Percentiles rank a stretch among this genome's conserved stretches.
Evolutionary conservation across 352 stramenopile genomes (phyloP).

Genomic region (Peronospora belbahrii): DNA sequence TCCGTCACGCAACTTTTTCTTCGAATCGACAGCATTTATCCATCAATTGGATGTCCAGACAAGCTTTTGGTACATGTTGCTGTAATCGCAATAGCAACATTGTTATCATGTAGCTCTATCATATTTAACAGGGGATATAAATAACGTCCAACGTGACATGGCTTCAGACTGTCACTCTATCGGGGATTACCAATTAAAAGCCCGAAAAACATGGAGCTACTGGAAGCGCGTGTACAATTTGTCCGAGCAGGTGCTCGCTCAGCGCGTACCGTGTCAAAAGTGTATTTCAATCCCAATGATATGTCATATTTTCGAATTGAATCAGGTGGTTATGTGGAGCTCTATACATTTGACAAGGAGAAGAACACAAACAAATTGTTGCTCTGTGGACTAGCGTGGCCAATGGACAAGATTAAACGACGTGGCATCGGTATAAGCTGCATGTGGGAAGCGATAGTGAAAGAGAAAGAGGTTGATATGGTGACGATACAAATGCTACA

Average conservation of each 20-base stretch:
- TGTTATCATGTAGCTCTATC: slow-evolving; percentile 7
- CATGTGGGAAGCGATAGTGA: slow-evolving; percentile 58
- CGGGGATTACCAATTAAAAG: slow-evolving; percentile 10
- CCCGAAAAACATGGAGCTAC: slow-evolving; percentile 11
- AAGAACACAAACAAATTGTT: slow-evolving; percentile 22
- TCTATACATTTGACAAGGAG: slow-evolving; percentile 10
- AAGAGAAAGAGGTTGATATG: slow-evolving; percentile 11
- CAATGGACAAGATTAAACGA: slow-evolving; percentile 67
- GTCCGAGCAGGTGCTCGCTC: slow-evolving; percentile 48
- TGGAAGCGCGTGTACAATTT: slow-evolving; percentile 48
- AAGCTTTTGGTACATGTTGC: slow-evolving; percentile 12
- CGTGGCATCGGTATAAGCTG: slow-evolving; percentile 51
- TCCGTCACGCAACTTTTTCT: background rate
- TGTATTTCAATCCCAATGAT: slow-evolving; percentile 57
- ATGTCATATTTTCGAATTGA: slow-evolving; percentile 35
- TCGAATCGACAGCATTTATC: slow-evolving; percentile 6
- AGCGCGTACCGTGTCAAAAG: slow-evolving; percentile 48
- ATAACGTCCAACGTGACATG: background rate
- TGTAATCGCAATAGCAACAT: slow-evolving; percentile 8
- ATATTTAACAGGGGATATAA: slow-evolving; percentile 12
- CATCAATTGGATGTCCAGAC: slow-evolving; percentile 11
- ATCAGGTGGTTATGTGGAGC: slow-evolving; percentile 32
- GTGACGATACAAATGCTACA: slow-evolving; percentile 25
- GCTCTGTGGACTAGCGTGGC: slow-evolving; percentile 57
- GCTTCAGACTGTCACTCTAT: slow-evolving; percentile 5